Evolutionary conservation across 768 basidiomycete genomes (phyloP).

Genomic region (Cyathus striatus): DNA sequence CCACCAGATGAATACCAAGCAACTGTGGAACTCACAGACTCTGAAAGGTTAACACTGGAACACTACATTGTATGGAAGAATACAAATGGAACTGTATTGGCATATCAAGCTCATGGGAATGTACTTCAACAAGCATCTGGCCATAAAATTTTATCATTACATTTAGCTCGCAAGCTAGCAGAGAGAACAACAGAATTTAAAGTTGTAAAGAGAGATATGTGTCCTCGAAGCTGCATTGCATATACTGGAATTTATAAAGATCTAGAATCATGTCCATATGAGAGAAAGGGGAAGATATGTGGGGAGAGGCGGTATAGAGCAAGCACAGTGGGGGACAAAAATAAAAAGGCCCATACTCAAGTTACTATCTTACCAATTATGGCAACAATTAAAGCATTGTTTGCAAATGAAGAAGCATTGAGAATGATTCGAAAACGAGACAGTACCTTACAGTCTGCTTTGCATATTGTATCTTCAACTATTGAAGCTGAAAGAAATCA

Average conservation of each 20-base stretch:
- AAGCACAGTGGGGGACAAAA: conserved; percentile 2
- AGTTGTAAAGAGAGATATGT: conserved; percentile 15
- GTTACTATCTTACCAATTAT: conserved; percentile 14
- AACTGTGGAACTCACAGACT: background rate
- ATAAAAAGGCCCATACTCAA: conserved; percentile 14
- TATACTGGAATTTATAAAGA: conserved; percentile 15
- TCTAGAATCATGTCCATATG: conserved; percentile 8
- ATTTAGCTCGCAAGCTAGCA: conserved; percentile 11
- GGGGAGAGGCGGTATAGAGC: conserved; percentile 8
- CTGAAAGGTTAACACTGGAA: conserved; percentile 4
- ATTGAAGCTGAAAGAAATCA: conserved; percentile 6
- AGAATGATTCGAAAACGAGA: conserved; percentile 16
- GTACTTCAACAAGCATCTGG: conserved; percentile 12
- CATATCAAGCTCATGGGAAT: conserved; percentile 13
- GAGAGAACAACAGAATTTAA: conserved; percentile 9
- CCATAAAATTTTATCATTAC: conserved; percentile 11
- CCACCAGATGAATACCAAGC: background rate
- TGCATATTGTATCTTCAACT: too few relatives aligned
- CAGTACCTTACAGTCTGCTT: conserved; percentile 10
- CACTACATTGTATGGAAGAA: conserved; percentile 15
- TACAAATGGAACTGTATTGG: conserved; percentile 15
- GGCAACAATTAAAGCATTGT: conserved; percentile 18
- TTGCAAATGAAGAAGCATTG: conserved; percentile 19
- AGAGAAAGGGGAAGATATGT: conserved; percentile 8
- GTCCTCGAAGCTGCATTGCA: conserved; percentile 17